Evolutionary conservation across 139 green algal species (phyloP).

Genomic region (Desmodesmus armatus): DNA sequence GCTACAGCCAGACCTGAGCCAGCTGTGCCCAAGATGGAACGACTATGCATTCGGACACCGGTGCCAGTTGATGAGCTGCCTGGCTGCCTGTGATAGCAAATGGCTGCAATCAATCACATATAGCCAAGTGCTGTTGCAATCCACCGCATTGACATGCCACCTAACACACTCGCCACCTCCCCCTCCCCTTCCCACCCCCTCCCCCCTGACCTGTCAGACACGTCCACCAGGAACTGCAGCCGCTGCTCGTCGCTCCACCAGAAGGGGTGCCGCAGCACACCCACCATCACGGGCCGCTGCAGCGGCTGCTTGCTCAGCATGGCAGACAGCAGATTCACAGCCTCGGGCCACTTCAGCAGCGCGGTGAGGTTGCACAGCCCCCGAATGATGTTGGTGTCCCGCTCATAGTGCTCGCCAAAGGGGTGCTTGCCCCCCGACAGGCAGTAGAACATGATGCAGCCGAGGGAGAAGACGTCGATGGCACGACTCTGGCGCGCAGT

Average conservation of each 20-base stretch:
- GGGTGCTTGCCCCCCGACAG: constrained; percentile 87
- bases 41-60: no score
- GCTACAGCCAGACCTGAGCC: no score
- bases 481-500: constrained; percentile 76
- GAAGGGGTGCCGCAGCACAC: constrained; percentile 88
- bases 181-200: no score
- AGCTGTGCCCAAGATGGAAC: no score
- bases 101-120: no score
- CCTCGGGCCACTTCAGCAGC: constrained; percentile 76
- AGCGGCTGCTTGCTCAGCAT: constrained; percentile 80
- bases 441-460: constrained; percentile 94
- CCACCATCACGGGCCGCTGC: constrained; percentile 72
- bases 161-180: no score
- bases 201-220: constrained; percentile 69
- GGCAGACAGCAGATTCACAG: constrained; percentile 73
- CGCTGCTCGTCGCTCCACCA: constrained; percentile 88
- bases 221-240: constrained; percentile 93
- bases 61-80: no score
- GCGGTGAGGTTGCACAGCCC: constrained; percentile 52
- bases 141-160: no score
- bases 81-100: no score
- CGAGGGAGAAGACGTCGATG: constrained; percentile 96
- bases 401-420: constrained; percentile 90
- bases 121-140: no score
- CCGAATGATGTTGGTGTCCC: constrained; percentile 91